Evolutionary conservation across 1,284 basidiomycete species (phyloP).

Genomic region (Sporisorium scitamineum): DNA sequence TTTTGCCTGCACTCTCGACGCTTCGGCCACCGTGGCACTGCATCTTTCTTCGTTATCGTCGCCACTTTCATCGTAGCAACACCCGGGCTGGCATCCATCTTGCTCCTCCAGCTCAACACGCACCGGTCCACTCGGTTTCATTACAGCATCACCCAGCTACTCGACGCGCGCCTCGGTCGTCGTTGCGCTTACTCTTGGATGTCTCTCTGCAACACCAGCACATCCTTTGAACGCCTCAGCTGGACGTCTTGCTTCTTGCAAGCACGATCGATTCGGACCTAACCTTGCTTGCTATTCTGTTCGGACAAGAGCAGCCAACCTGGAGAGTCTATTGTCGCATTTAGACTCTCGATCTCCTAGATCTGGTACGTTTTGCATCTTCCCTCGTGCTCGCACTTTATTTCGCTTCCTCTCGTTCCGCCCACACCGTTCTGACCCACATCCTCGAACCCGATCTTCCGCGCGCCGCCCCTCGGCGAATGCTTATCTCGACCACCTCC

Average conservation of each 20-base stretch:
- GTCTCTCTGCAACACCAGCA: not conserved
- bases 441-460: not conserved
- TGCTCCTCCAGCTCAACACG: not conserved
- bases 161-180: not conserved
- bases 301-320: not conserved
- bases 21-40: too few relatives aligned
- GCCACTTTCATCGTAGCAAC: not conserved
- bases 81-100: not conserved
- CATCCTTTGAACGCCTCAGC: not conserved
- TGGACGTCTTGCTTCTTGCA: not conserved
- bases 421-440: too few relatives aligned
- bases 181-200: not conserved
- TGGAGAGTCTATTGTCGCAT: not conserved
- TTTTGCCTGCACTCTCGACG: too few relatives aligned
- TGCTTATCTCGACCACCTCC: not conserved
- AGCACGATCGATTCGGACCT: not conserved
- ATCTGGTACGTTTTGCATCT: constrained; percentile 1
- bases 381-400: constrained; percentile 15
- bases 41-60: not conserved
- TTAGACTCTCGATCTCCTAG: not conserved
- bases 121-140: not conserved
- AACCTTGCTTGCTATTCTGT: not conserved
- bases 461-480: not conserved
- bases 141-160: not conserved
- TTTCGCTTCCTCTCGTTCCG: too few relatives aligned